These are phyloP conservation scores for Paramecium sonneborni DNA, from an alignment of 73 alveolate species.

Conservation along the genomic window DNA sequence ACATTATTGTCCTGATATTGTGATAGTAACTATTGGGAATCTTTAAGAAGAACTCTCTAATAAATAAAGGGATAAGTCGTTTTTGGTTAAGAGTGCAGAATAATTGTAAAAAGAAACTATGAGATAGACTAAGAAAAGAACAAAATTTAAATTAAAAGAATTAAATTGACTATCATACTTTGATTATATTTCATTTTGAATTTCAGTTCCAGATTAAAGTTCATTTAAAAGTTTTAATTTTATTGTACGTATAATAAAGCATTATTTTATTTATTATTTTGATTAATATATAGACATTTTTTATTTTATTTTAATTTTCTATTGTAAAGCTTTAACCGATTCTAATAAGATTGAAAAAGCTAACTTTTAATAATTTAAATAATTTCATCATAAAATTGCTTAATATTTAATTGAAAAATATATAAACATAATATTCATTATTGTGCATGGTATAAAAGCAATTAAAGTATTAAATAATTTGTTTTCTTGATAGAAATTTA, in stretches of 20 bases:
- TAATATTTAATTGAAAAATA: neutral
- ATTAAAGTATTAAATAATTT: neutral
- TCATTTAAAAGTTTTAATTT: too few species aligned
- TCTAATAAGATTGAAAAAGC: too few species aligned
- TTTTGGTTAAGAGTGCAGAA: neutral
- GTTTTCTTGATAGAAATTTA: neutral
- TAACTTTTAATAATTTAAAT: too few species aligned
- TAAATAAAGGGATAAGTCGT: neutral
- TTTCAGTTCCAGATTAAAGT: neutral
- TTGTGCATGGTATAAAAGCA: slow-evolving; percentile 9
- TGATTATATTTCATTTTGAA: neutral
- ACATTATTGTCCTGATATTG: slow-evolving; percentile 48
- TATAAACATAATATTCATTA: neutral
- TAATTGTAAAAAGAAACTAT: neutral
- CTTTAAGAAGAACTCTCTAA: neutral
- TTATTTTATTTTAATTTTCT: too few species aligned
- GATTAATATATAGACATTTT: neutral
- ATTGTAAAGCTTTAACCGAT: too few species aligned
- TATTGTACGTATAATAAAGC: too few species aligned
- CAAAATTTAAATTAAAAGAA: neutral
- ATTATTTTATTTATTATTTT: too few species aligned
- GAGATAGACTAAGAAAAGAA: neutral
- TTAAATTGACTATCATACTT: neutral
- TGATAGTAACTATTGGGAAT: neutral
- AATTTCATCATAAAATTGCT: neutral